Percentiles rank a stretch among this genome's conserved stretches.
These are phyloP conservation scores for Penicillium tannophilum DNA, from an alignment of 495 filamentous ascomycete species.

Conservation along the genomic window DNA sequence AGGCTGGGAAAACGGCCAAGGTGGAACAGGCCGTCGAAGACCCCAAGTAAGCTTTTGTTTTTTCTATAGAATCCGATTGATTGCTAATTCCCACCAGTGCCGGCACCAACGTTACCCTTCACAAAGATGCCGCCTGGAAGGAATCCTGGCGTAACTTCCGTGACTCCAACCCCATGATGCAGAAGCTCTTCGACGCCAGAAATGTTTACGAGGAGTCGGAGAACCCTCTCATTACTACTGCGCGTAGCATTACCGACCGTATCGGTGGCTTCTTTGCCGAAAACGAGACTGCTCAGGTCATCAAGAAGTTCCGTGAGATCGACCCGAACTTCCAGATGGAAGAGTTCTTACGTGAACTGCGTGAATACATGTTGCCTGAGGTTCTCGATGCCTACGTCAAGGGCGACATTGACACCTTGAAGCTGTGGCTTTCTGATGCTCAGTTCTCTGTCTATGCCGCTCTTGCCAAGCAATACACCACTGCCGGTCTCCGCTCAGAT, in stretches of 20 bases:
- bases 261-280: conserved; percentile 96
- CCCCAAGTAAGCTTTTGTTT: conserved; percentile 68
- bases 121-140: conserved; percentile 96
- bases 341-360: conserved; percentile 87
- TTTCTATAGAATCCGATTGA: neutral
- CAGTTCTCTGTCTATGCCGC: conserved; percentile 95
- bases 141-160: conserved; percentile 93
- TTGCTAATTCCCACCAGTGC: conserved; percentile 60
- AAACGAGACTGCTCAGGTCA: conserved; percentile 94
- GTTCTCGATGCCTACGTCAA: conserved; percentile 98
- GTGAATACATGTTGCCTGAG: conserved; percentile 97
- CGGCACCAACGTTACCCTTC: conserved; percentile 88
- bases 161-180: conserved; percentile 85
- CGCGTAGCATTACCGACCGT: conserved; percentile 88
- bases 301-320: conserved; percentile 97
- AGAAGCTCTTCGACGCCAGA: conserved; percentile 81
- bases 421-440: conserved; percentile 91
- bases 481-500: conserved; percentile 88
- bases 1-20: conserved; percentile 45
- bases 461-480: conserved; percentile 90
- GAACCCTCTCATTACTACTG: conserved; percentile 91
- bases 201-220: conserved; percentile 91
- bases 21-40: conserved; percentile 71
- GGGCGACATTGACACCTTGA: conserved; percentile 86
- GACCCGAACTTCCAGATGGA: conserved; percentile 95